These are phyloP conservation scores for Petunia secreta DNA, from an alignment of 257 asterid species.

Conservation along the genomic window DNA sequence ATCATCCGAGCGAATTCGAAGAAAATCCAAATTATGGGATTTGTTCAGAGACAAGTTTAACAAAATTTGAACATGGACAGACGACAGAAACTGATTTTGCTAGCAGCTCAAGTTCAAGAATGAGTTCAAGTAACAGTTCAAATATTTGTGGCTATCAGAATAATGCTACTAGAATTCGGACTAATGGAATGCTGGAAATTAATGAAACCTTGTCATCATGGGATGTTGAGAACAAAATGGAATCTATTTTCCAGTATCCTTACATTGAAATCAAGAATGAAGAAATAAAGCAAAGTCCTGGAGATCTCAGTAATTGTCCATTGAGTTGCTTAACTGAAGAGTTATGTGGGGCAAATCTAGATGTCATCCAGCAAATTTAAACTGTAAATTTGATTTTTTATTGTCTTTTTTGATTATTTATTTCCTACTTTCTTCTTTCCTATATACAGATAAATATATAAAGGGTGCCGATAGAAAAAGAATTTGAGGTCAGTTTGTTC, in stretches of 20 bases:
- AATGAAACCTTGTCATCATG: slow-evolving; percentile 45
- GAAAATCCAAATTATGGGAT: slow-evolving; percentile 30
- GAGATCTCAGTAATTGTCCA: slow-evolving; percentile 34
- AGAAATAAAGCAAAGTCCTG: slow-evolving; percentile 38
- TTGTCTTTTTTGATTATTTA: not conserved
- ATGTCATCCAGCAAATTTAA: slow-evolving; percentile 37
- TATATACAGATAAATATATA: slow-evolving; percentile 28
- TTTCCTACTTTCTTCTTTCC: slow-evolving; percentile 5
- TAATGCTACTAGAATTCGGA: slow-evolving; percentile 27
- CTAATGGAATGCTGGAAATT: slow-evolving; percentile 29
- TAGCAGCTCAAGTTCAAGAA: slow-evolving; percentile 44
- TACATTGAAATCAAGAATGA: slow-evolving; percentile 40
- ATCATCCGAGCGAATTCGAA: slow-evolving; percentile 28
- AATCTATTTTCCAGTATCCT: slow-evolving; percentile 41
- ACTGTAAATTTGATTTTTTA: slow-evolving; percentile 12
- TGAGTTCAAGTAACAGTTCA: slow-evolving; percentile 47
- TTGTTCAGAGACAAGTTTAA: slow-evolving; percentile 49
- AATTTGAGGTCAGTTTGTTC: slow-evolving; percentile 34
- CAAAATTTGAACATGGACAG: slow-evolving; percentile 44
- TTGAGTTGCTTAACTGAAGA: slow-evolving; percentile 52
- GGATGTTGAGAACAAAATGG: slow-evolving; percentile 54
- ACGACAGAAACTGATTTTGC: slow-evolving; percentile 38
- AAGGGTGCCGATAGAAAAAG: slow-evolving; percentile 26
- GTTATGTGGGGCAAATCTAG: slow-evolving; percentile 27
- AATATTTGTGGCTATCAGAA: slow-evolving; percentile 31